Evolutionary conservation across 2,329 filamentous ascomycete genomes (phyloP).

Genomic region (Diaporthe ampelina): DNA sequence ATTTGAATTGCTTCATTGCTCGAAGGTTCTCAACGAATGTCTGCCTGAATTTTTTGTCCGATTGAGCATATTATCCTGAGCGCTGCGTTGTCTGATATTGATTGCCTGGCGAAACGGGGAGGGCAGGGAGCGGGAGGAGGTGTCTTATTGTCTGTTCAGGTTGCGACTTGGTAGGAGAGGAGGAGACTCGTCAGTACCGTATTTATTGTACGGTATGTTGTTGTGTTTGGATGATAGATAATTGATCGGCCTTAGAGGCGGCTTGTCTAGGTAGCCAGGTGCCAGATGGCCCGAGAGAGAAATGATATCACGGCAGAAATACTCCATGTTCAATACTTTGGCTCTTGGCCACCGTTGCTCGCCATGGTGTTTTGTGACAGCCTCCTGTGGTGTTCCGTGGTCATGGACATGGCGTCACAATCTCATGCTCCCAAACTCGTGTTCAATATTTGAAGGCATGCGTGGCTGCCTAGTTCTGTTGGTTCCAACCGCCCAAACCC

Average conservation of each 20-base stretch:
- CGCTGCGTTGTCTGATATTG: constrained; percentile 41
- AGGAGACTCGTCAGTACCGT: constrained; percentile 3
- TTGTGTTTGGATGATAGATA: constrained; percentile 26
- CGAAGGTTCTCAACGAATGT: constrained; percentile 37
- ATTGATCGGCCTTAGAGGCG: constrained; percentile 33
- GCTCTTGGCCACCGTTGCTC: background rate
- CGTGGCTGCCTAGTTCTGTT: background rate
- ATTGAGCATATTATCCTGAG: constrained; percentile 30
- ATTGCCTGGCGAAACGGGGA: constrained; percentile 19
- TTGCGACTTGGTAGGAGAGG: constrained; percentile 6
- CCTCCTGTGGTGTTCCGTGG: background rate
- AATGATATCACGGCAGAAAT: constrained; percentile 41
- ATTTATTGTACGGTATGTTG: constrained; percentile 13
- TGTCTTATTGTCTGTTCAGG: constrained; percentile 14
- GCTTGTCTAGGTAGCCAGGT: constrained; percentile 15
- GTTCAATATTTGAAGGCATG: background rate
- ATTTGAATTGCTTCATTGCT: constrained; percentile 44
- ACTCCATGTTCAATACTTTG: background rate
- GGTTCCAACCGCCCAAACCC: background rate
- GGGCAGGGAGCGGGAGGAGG: background rate
- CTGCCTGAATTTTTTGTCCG: constrained; percentile 1
- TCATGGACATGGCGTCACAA: background rate
- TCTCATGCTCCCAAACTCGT: background rate
- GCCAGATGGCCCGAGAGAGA: constrained; percentile 16
- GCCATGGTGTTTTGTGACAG: no score